Base-by-base conservation (phyloP, 208 protist species). In the Vickermania spadyakhi region DNA sequence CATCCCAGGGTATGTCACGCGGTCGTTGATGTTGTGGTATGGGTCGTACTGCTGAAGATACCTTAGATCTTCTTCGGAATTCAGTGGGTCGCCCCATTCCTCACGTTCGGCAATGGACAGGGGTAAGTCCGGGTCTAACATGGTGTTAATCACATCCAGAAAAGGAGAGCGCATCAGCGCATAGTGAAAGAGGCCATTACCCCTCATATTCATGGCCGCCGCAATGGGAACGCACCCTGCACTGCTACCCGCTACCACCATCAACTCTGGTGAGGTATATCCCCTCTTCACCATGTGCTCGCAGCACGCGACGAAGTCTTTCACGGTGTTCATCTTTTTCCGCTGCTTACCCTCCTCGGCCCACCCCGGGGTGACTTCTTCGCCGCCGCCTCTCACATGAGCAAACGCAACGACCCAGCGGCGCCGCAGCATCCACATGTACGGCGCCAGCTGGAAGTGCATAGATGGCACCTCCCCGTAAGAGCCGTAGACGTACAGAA, bases 211-310 rank as follows among this genome's bases (percentile, higher is more conserved):
- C 73, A 97, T 80, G 3, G 82, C 87, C 0, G 92, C 90, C 18
- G 90, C 94, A 52, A 98, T 96, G 26, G 96, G 89, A 7, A 98
- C 83, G 49, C 93, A 96, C 23, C 96, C 96, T 11, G 96, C 96
- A 59, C 84, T 95, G 41, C 77, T 85, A 0, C 95, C 95, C 2
- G 84, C 85, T 26, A 92, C 87, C 51, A 92, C 86, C 79, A 97
- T 86, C 51, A 88, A 58, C 56, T 93, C 78, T 4, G 87, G 81
- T 41, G 68, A 81, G 2, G 91, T 97, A 73, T 90, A 93, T 7
- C 86, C 86, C 66, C 82, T 77, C 4, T 86, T 64, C 41, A 97
- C 79, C 74, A 98, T 88, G 69, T 96, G 81, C 59, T 96, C 79
- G 59, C 90, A 95, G 67, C 88, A 95, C 22, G 86, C 86, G 36